Base-by-base conservation (phyloP, 2,329 filamentous ascomycete genomes). In the Chaetomium globosum region DNA sequence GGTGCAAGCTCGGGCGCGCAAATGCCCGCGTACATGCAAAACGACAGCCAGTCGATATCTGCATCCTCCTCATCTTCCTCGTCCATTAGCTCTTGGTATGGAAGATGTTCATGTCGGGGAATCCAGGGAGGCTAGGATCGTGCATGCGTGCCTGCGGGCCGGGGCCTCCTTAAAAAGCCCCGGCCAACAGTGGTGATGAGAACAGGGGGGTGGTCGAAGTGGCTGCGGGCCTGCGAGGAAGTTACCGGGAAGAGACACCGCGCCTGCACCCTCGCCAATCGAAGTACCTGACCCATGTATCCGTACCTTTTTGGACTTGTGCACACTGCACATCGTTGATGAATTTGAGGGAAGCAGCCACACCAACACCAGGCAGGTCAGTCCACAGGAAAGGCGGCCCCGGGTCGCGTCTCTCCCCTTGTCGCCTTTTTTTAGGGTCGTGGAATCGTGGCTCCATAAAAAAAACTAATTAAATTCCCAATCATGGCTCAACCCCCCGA, bases 391-490 rank as follows among this genome's bases (percentile, higher is more conserved):
- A 74, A 72, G 67, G 70, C 72, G 73, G 73, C 72, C 73, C 73
- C 74, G 71, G 73, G 74, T 74, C 73, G 73, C 72, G 71, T 72
- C 59, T 66, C 60, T 68, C 72, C 74, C 72, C 73, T 72, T 69
- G 69, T 71, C 70, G 56, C 67, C 71, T 73, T 70, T 73, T 70
- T 73, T 55, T 67, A 64, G 64, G 64, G 71, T 70, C 68, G 71
- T 65, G 72, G 72, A 75, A 76, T 76, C 73, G 72, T 74, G 75
- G 74, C 74, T 76, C 75, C 75, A 76, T 75, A 75, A 75, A 76
- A 75, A 76, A 74, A 73, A 70, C 74, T 75, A 76, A 77, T 76
- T 77, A 76, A 77, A 75, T 74, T 74, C 73, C 74, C 73, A 75
- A 75, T 65, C 72, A 76, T 77, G 75, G 75, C 74, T 74, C 75